Conservation (phyloP, 192 early-diverging fungal genomes). For the Haplosporangium gracile region DNA sequence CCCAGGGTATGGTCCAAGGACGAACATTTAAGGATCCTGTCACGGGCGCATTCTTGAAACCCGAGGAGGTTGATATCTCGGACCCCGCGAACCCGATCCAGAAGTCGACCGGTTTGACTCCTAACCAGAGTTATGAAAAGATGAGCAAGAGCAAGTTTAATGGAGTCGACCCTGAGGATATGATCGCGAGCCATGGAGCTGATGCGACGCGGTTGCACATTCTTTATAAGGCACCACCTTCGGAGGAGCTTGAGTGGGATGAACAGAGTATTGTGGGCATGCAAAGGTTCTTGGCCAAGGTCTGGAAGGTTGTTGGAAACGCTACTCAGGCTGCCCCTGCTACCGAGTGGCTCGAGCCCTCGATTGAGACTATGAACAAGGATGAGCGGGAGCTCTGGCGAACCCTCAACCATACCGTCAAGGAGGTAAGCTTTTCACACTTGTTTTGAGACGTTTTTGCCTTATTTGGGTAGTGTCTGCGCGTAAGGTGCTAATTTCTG, state of each 20-base stretch:
- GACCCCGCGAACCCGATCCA: constrained; percentile 66
- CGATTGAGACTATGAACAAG: constrained; percentile 49
- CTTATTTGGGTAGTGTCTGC: not conserved
- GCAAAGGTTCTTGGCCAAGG: constrained; percentile 84
- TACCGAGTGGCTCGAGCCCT: not conserved
- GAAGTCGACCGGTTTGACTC: constrained; percentile 68
- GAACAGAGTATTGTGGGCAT: constrained; percentile 92
- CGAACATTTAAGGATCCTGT: constrained; percentile 83
- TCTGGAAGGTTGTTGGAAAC: constrained; percentile 69
- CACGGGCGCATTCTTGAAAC: constrained; percentile 82
- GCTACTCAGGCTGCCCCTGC: constrained; percentile 15
- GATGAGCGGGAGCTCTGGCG: constrained; percentile 68
- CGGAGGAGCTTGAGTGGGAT: constrained; percentile 94
- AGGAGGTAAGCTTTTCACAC: constrained; percentile 61
- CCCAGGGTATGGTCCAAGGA: constrained; percentile 97
- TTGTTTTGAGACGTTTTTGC: not conserved
- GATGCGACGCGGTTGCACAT: constrained; percentile 90
- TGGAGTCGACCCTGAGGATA: constrained; percentile 86
- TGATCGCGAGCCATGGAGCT: constrained; percentile 77
- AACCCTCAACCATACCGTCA: constrained; percentile 63
- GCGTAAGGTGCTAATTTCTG: not conserved
- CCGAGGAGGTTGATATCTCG: constrained; percentile 76
- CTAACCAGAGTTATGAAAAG: constrained; percentile 84
- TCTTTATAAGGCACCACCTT: constrained; percentile 89
- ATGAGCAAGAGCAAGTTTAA: constrained; percentile 99